Percentiles rank a stretch among this genome's conserved stretches.
Evolutionary conservation across 2,329 filamentous ascomycete species (phyloP).

Genomic region (Fusarium sp.): DNA sequence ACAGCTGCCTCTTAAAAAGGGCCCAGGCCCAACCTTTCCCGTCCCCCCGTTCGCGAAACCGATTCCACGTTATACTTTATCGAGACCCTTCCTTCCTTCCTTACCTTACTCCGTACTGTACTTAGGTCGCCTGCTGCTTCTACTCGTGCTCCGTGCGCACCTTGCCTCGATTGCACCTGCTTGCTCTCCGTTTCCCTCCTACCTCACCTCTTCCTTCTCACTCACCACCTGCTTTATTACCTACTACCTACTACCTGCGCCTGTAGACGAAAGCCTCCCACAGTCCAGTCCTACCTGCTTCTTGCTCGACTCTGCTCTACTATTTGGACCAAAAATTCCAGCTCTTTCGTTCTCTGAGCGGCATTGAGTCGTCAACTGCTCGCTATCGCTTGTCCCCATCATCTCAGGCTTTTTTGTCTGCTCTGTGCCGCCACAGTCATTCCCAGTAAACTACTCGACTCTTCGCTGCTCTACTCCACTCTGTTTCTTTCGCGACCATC

Average conservation of each 20-base stretch:
- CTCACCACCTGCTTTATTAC: slow-evolving; percentile 3
- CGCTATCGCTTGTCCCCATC: background rate
- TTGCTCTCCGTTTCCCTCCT: slow-evolving; percentile 3
- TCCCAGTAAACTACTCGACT: slow-evolving; percentile 18
- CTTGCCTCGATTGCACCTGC: slow-evolving; percentile 9
- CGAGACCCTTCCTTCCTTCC: slow-evolving; percentile 17
- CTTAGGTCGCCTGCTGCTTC: background rate
- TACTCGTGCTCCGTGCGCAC: background rate
- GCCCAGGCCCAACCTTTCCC: slow-evolving; percentile 37
- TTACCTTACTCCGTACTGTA: too few species aligned
- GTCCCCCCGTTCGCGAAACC: slow-evolving; percentile 34
- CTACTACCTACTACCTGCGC: slow-evolving; percentile 2
- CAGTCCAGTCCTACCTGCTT: slow-evolving; percentile 5
- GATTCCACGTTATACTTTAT: slow-evolving; percentile 31
- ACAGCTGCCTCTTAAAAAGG: slow-evolving; percentile 36
- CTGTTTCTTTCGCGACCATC: slow-evolving; percentile 5
- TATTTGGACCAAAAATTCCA: slow-evolving; percentile 15
- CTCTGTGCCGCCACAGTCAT: slow-evolving; percentile 8
- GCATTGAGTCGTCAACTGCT: slow-evolving; percentile 12
- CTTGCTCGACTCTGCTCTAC: background rate
- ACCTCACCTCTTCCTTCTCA: slow-evolving; percentile 5
- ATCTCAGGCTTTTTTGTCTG: slow-evolving; percentile 4
- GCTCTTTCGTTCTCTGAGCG: background rate
- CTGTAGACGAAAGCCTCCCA: slow-evolving; percentile 20
- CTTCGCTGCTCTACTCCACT: slow-evolving; percentile 25